Base-by-base conservation (phyloP, 306 rosid genomes). In the Dryas octopetala region DNA sequence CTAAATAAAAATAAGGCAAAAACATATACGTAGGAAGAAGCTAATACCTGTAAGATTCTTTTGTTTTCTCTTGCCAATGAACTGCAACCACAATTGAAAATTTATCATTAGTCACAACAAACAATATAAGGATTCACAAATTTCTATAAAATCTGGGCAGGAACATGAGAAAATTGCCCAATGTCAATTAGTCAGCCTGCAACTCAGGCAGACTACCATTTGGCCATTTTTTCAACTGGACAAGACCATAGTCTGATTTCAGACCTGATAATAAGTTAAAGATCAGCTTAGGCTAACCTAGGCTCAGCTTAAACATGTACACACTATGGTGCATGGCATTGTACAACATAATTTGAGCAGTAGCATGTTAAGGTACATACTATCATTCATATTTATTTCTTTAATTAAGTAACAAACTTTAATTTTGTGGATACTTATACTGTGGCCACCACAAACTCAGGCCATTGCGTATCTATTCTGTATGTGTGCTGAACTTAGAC, bases 61-160 rank as follows among this genome's bases (percentile, higher is more conserved):
- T 16, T 4, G 8, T 50, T 28, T 62, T 62, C 68, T 47, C 84
- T 63, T 80, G 54, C 68, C 63, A 55, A 80, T 47, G 67, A 70
- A 69, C 80, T 80, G 47, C 76, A 70, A 49, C 54, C 5, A 45
- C 55, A 75, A 62, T 17, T 19, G 28, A 10, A 13, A 13, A 58
- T 43, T 55, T 62, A 41, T 13, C 43, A 54, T 40, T 55, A 62
- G 57, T 32, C 49, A 52, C n/a, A 70, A 54, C 52, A 53, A 57
- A 58, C 52, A 68, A 44, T 50, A 28, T 7, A 80, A n/a, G 38
- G 44, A 5, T 46, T 9, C 17, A 51, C 16, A 50, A 55, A 44
- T 7, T 54, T 23, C 19, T 55, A 32, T 7, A 75, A 16, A 46
- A 9, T 51, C 6, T 45, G 10, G 5, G 1, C 47, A 64, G 9